Evolutionary conservation across 192 early-diverging fungal genomes (phyloP).

Genomic region (Backusella circina): DNA sequence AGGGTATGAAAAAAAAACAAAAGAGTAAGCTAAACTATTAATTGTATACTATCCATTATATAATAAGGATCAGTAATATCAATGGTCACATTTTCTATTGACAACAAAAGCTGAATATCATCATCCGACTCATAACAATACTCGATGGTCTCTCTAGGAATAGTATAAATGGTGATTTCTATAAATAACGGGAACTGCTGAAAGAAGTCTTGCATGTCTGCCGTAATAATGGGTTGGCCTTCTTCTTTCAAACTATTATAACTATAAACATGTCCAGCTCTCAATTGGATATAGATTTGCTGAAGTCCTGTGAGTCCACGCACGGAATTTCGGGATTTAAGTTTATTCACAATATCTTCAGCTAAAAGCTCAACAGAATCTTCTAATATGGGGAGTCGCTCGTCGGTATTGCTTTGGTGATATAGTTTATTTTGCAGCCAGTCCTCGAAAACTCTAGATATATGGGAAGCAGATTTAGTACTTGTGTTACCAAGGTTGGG

Average conservation of each 20-base stretch:
- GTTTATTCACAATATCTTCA: constrained; percentile 32
- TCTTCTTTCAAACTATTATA: constrained; percentile 22
- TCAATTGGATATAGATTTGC: constrained; percentile 25
- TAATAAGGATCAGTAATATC: constrained; percentile 20
- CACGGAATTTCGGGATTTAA: constrained; percentile 23
- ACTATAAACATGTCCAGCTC: constrained; percentile 34
- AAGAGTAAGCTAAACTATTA: neutral
- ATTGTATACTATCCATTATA: constrained; percentile 14
- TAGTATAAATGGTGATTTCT: constrained; percentile 28
- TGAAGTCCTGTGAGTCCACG: constrained; percentile 22
- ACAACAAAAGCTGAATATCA: constrained; percentile 9
- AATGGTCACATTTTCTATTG: constrained; percentile 28
- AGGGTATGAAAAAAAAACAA: neutral
- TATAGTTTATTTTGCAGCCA: constrained; percentile 36
- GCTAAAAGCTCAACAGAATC: constrained; percentile 34
- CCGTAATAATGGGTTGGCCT: constrained; percentile 17
- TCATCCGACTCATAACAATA: neutral
- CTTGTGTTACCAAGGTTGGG: constrained; percentile 30
- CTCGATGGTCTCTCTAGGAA: constrained; percentile 4
- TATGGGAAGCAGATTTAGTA: constrained; percentile 29
- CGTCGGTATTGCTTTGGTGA: constrained; percentile 8
- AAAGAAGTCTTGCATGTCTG: constrained; percentile 34
- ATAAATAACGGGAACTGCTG: constrained; percentile 40
- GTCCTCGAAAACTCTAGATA: constrained; percentile 33
- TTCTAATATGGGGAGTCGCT: constrained; percentile 35